Percentiles rank a stretch among this genome's conserved stretches.
Conservation (phyloP, 345 rosid genomes). For the Melastoma malabathricum region DNA sequence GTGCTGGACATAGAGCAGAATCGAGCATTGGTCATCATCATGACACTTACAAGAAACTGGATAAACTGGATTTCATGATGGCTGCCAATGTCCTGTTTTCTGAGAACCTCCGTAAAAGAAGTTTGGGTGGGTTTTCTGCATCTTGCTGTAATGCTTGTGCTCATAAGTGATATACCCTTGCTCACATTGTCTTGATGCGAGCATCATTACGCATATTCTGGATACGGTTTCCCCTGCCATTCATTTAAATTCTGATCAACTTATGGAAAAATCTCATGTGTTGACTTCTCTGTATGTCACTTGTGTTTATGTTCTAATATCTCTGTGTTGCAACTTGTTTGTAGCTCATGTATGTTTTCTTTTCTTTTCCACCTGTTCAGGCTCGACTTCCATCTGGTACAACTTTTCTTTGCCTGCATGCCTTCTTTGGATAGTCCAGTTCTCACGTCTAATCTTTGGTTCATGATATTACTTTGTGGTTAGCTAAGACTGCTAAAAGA, state of each 20-base stretch:
- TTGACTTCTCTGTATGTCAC: neutral
- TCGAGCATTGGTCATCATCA: conserved; percentile 35
- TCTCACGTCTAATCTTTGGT: conserved; percentile 6
- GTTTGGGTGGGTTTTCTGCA: conserved; percentile 46
- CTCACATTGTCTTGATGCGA: neutral
- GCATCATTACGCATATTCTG: too few relatives aligned
- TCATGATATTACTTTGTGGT: conserved; percentile 6
- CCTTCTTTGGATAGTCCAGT: conserved; percentile 67
- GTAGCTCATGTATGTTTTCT: conserved; percentile 6
- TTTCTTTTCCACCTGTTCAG: conserved; percentile 28
- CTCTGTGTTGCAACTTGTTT: neutral
- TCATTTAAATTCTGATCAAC: neutral
- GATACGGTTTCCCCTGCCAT: neutral
- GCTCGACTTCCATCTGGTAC: conserved; percentile 88
- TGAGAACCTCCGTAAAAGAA: conserved; percentile 46
- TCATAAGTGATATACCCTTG: neutral
- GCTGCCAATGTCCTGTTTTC: conserved; percentile 72
- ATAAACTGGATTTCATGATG: conserved; percentile 60
- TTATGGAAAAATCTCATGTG: neutral
- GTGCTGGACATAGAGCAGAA: conserved; percentile 15
- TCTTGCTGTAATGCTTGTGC: neutral
- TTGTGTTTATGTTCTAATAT: neutral
- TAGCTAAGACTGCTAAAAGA: conserved; percentile 16
- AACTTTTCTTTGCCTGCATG: conserved; percentile 82
- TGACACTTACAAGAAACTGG: conserved; percentile 49